phyloP scores from a whole-genome alignment of 495 filamentous ascomycete genomes.

The Chaetomium fimeti region DNA sequence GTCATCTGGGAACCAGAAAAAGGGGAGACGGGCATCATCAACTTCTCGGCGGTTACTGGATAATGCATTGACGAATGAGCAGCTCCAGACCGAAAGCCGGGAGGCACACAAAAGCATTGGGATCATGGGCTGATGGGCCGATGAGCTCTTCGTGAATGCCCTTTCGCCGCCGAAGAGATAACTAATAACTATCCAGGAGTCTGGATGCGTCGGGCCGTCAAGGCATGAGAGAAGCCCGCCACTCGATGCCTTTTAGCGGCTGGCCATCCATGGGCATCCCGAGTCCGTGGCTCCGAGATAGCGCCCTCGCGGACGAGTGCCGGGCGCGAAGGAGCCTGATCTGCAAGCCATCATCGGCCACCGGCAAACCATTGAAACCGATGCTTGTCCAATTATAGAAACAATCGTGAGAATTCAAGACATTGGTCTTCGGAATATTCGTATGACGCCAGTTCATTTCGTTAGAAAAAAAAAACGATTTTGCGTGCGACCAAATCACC shows the following conservation, averaged over 20 bases:
- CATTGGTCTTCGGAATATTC: background rate
- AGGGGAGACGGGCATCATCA: slow-evolving; percentile 8
- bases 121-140: background rate
- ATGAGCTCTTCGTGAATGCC: too few relatives aligned
- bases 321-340: background rate
- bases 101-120: background rate
- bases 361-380: background rate
- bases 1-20: slow-evolving; percentile 22
- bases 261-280: background rate
- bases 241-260: background rate
- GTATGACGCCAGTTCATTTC: too few relatives aligned
- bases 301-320: slow-evolving; percentile 3
- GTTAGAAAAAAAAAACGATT: too few relatives aligned
- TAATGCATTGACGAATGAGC: slow-evolving; percentile 13
- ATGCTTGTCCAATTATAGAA: background rate
- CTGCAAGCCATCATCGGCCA: background rate
- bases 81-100: slow-evolving; percentile 3
- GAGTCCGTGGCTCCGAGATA: slow-evolving; percentile 5
- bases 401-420: background rate
- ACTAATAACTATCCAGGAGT: background rate
- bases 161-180: background rate
- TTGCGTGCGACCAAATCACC: too few relatives aligned
- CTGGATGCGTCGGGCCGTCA: background rate
- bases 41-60: slow-evolving; percentile 4
- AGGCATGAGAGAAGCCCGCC: background rate